Evolutionary conservation across 805 yeast genomes (phyloP).

Genomic region (Priceomyces fermenticarens): DNA sequence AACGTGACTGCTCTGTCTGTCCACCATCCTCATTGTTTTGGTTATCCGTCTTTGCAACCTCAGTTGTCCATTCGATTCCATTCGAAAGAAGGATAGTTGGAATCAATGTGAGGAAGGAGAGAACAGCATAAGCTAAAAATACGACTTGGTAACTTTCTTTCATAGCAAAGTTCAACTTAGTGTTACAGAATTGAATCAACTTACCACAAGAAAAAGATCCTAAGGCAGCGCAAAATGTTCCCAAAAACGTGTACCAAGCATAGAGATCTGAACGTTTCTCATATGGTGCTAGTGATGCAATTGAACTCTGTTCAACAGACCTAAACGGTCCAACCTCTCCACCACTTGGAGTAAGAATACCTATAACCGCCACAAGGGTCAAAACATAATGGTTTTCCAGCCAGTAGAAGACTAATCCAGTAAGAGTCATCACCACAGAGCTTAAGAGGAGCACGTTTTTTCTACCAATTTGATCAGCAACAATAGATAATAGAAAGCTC

Average conservation of each 20-base stretch:
- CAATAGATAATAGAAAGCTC: conserved; percentile 44
- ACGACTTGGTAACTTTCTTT: conserved; percentile 26
- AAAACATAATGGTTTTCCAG: conserved; percentile 31
- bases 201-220: conserved; percentile 44
- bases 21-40: not conserved
- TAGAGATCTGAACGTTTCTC: conserved; percentile 50
- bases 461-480: conserved; percentile 49
- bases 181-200: conserved; percentile 14
- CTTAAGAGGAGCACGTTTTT: conserved; percentile 37
- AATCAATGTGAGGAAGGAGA: conserved; percentile 16
- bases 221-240: conserved; percentile 44
- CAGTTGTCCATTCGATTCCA: conserved; percentile 14
- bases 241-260: conserved; percentile 55
- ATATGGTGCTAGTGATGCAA: conserved; percentile 44
- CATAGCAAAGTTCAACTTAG: conserved; percentile 14
- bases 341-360: conserved; percentile 58
- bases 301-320: conserved; percentile 52
- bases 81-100: conserved; percentile 15
- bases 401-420: conserved; percentile 40
- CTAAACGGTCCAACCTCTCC: conserved; percentile 60
- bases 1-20: conserved; percentile 14
- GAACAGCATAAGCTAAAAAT: conserved; percentile 22
- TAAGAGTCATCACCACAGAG: conserved; percentile 38
- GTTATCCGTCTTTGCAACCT: conserved; percentile 4
- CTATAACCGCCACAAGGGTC: conserved; percentile 39